Base-by-base conservation (phyloP, 75 land plant genomes). In the Isoetes taiwanensis region DNA sequence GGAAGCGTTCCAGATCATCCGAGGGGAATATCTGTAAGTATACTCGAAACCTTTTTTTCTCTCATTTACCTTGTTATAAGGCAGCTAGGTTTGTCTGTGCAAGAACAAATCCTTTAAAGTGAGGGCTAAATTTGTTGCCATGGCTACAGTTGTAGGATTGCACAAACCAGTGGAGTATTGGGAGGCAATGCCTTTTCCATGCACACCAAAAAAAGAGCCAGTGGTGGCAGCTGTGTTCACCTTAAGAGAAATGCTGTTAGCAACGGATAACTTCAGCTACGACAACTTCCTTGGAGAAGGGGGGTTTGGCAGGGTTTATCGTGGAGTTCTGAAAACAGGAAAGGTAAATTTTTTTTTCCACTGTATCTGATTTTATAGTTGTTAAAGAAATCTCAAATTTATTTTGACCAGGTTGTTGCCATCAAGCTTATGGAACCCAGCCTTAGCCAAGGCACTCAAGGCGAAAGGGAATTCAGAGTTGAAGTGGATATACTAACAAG, bases 211-310 rank as follows among this genome's bases (percentile, higher is more conserved):
- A 23, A 19, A 19, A 5, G 50, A 19, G 19, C 8, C 50, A 5
- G 16, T 46, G 8, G 21, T 23, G 16, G n/a, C 50, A 6, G 50
- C 23, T 6, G 50, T 46, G 12, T 46, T 46, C 16, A 46, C 50
- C 23, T 46, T 46, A n/a, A 46, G 19, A 46, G 50, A 46, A 46
- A 46, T 46, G 50, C 16, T 46, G 21, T 23, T 19, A 19, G 50
- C 50, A 19, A 46, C 50, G 19, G 25, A 46, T 23, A 46, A 19
- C 50, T 46, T 46, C 23, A 46, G 50, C 16, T 46, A 46, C 16
- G 50, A 46, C n/a, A 46, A 46, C 50, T 46, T 46, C 50, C 16
- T 46, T n/a, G 50, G 50, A 19, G 50, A 46, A 19, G 50, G 50
- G 25, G 50, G 50, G 8, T 46, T 46, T 46, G 50, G 50, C 23